Conservation (phyloP, 176 grass and related monocot genomes). For the Lolium rigidum region DNA sequence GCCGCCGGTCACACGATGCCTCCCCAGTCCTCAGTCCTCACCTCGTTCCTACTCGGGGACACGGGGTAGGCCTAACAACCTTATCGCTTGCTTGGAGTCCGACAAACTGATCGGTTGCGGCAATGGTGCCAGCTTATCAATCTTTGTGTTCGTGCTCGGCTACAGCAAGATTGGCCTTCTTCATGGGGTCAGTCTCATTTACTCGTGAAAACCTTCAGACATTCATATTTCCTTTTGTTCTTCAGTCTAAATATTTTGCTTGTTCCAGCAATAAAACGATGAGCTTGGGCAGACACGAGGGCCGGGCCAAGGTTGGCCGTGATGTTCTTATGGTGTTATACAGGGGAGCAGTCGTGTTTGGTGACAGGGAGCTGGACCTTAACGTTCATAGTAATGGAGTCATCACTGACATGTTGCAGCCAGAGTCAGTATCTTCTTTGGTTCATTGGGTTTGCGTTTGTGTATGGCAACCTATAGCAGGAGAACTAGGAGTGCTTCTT, state of each 20-base stretch:
- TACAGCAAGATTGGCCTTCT: too few species aligned
- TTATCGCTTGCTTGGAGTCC: too few species aligned
- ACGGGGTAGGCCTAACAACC: too few species aligned
- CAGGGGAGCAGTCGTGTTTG: constrained; percentile 70
- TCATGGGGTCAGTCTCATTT: constrained; percentile 59
- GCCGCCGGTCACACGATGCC: too few species aligned
- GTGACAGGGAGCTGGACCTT: constrained; percentile 40
- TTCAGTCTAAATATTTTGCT: background rate
- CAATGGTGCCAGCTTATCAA: too few species aligned
- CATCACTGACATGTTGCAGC: constrained; percentile 65
- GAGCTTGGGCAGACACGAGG: constrained; percentile 61
- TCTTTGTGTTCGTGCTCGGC: too few species aligned
- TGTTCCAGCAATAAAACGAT: constrained; percentile 73
- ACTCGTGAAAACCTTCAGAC: background rate
- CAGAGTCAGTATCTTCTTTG: constrained; percentile 52
- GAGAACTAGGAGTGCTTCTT: too few species aligned
- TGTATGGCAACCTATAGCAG: too few species aligned
- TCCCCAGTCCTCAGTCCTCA: too few species aligned
- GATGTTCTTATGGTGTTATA: too few species aligned
- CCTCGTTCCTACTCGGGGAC: too few species aligned
- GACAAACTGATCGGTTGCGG: too few species aligned
- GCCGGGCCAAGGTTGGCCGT: constrained; percentile 66
- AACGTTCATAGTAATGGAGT: constrained; percentile 40
- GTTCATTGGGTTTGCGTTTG: constrained; percentile 49
- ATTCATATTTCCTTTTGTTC: background rate